Evolutionary conservation across 2,329 filamentous ascomycete species (phyloP).

Genomic region (Clarireedia homoeocarpa): DNA sequence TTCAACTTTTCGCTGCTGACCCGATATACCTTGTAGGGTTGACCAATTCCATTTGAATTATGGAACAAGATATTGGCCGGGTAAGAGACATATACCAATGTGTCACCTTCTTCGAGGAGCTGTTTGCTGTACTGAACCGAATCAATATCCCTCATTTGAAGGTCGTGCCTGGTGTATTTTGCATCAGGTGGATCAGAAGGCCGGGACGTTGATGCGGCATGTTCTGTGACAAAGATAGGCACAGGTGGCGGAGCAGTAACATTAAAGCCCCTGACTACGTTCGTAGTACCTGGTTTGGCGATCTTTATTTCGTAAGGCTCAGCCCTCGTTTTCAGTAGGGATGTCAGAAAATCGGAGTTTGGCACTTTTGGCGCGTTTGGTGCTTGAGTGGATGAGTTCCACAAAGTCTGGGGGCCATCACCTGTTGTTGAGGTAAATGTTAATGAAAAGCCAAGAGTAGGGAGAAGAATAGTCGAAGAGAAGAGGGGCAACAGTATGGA

Average conservation of each 20-base stretch:
- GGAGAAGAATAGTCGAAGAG: too few species aligned
- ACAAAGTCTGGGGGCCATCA: too few species aligned
- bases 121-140: conserved; percentile 17
- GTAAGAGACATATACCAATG: conserved; percentile 35
- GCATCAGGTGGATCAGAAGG: neutral
- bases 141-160: conserved; percentile 12
- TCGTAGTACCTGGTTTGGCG: too few species aligned
- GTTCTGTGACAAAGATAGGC: neutral
- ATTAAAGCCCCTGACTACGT: too few species aligned
- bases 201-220: neutral
- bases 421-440: too few species aligned
- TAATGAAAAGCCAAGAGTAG: too few species aligned
- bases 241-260: neutral
- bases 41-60: conserved; percentile 20
- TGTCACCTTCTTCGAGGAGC: conserved; percentile 32
- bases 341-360: too few species aligned
- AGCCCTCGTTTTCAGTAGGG: too few species aligned
- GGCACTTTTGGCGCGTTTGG: too few species aligned
- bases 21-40: conserved; percentile 32
- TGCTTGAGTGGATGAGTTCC: too few species aligned
- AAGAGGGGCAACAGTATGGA: too few species aligned
- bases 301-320: too few species aligned
- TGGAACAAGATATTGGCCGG: conserved; percentile 26
- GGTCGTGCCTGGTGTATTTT: neutral
- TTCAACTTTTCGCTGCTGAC: conserved; percentile 41